phyloP scores from a whole-genome alignment of 78 protist species.

The Dictyostelium intermedium region DNA sequence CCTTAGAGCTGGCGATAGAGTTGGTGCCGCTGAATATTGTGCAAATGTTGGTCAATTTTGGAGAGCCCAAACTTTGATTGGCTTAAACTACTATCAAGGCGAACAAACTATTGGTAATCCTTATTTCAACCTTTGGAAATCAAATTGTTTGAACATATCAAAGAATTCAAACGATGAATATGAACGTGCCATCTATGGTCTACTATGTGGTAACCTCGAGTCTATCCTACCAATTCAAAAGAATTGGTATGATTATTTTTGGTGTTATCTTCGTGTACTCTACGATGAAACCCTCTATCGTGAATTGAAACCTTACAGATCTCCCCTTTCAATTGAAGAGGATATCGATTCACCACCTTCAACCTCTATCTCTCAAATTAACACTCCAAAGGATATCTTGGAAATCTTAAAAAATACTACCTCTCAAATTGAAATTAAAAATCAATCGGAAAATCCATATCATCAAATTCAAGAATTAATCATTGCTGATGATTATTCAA shows the following conservation, averaged over 20 bases:
- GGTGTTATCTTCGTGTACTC: conserved; percentile 26
- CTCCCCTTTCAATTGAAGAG: conserved; percentile 21
- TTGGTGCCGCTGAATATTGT: conserved; percentile 25
- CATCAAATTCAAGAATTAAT: conserved; percentile 50
- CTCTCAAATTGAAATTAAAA: conserved; percentile 2
- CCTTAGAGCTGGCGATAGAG: conserved; percentile 37
- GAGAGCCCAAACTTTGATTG: conserved; percentile 63
- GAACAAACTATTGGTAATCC: conserved; percentile 46
- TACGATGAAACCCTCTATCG: neutral
- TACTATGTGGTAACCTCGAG: conserved; percentile 11
- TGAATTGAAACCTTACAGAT: neutral
- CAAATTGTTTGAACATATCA: conserved; percentile 8
- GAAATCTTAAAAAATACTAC: conserved; percentile 29
- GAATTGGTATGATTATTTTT: conserved; percentile 69
- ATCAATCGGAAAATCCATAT: conserved; percentile 42
- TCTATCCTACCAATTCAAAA: neutral
- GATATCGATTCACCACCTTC: conserved; percentile 15
- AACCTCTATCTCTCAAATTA: neutral
- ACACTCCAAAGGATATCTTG: conserved; percentile 34
- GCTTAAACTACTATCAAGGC: neutral
- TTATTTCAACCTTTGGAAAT: conserved; percentile 44
- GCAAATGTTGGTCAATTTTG: conserved; percentile 13
- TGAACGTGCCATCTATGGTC: conserved; percentile 60
- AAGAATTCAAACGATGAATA: neutral
- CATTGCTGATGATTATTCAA: conserved; percentile 24